Conservation (phyloP, 2,329 filamentous ascomycete genomes). For the Conoideocrella luteorostrata region DNA sequence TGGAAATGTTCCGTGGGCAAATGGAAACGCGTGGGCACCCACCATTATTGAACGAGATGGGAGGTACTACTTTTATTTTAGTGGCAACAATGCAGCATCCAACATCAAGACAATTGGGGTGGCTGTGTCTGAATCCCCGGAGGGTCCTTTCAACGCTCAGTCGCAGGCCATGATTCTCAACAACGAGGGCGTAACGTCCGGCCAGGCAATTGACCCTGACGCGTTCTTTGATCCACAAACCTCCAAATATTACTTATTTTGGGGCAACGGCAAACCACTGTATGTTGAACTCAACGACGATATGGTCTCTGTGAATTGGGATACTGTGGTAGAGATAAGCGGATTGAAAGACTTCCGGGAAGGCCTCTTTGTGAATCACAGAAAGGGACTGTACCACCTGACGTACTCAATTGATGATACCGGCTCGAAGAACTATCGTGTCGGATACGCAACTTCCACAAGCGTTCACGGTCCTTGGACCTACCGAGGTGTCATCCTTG, state of each 20-base stretch:
- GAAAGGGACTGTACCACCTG: neutral
- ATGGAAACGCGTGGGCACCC: neutral
- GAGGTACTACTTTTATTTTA: neutral
- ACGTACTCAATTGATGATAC: neutral
- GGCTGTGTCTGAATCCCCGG: neutral
- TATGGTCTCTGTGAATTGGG: neutral
- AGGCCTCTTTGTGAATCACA: neutral
- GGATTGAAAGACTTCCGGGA: neutral
- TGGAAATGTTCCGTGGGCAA: neutral
- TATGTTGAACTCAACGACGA: neutral
- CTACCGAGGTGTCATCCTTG: neutral
- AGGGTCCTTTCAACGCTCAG: neutral
- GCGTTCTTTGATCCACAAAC: neutral
- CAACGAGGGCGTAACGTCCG: neutral
- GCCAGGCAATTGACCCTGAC: neutral
- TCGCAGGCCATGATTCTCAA: neutral
- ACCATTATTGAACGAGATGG: neutral
- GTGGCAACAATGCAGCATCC: neutral
- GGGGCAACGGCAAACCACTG: neutral
- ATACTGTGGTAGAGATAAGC: neutral
- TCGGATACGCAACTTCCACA: neutral
- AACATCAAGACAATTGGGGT: neutral
- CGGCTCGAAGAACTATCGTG: neutral
- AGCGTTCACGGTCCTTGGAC: neutral
- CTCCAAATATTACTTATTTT: neutral